Evolutionary conservation across 116 monocot genomes (phyloP), one percentile per base, ranked within the genome.

Genomic region (Dioscorea cayenensis): DNA sequence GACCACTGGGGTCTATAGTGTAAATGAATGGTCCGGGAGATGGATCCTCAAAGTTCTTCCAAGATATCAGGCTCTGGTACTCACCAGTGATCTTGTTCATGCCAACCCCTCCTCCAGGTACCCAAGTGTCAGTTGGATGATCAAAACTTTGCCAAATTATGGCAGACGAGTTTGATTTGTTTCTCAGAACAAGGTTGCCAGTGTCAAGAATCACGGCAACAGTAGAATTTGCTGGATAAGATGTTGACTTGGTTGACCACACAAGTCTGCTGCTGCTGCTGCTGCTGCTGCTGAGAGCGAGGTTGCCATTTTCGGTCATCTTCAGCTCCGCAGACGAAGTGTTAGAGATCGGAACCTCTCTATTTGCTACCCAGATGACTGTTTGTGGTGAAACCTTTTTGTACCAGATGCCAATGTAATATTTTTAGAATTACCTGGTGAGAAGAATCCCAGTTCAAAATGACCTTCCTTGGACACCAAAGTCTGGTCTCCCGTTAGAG

Each of bases 401-500:
- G 73, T 65, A 73, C 73, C 73, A 73, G 16, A 73, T 66, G 51
- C 73, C 73, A 5, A 73, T 20, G 65, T 73, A 73, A 5, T 73
- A 72, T 35, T 50, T 72, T 12, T 3, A 49, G 78, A 73, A 16
- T 68, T 51, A 36, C 68, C 73, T 10, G 81, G 76, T 27, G 65
- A 65, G 81, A 76, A 76, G 73, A 81, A 81, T 17, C 73, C 77
- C 10, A 73, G 63, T 16, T 20, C 67, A 49, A 80, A 80, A 29
- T 28, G 49, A 49, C 75, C 80, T 35, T 36, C 66, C 14, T 69
- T 63, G 32, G 81, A 81, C 16, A 77, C 23, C 3, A 81, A 10
- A 18, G 73, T 77, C 64, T 81, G 72, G 23, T 52, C 28, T 6
- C 68, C 73, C 6, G 51, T 3, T 21, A 81, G 76, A 43, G 80